These are phyloP conservation scores for Paramecium tetraurelia DNA, from an alignment of 73 alveolate species.

Conservation along the genomic window DNA sequence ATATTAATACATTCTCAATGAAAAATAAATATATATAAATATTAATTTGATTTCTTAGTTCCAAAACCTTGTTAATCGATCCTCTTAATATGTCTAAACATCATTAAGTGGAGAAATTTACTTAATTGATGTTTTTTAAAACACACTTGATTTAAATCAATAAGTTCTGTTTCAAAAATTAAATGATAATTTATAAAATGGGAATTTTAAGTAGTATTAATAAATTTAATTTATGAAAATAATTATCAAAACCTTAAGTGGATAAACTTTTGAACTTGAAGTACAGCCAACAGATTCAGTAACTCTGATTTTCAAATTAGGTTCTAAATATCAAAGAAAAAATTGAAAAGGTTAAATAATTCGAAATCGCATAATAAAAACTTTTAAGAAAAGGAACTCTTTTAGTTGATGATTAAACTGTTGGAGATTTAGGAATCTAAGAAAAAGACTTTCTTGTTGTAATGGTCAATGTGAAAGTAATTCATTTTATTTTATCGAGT, in stretches of 20 bases:
- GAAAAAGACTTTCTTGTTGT: conserved; percentile 40
- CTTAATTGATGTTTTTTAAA: background rate
- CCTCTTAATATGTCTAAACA: background rate
- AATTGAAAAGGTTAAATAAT: background rate
- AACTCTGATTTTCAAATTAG: background rate
- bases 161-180: background rate
- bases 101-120: too few species aligned
- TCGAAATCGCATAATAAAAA: background rate
- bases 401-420: background rate
- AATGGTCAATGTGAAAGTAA: background rate
- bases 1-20: background rate
- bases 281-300: conserved; percentile 20
- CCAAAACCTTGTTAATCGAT: background rate
- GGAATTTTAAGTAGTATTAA: background rate
- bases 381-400: conserved; percentile 32
- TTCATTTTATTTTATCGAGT: background rate
- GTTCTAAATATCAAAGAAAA: conserved; percentile 15
- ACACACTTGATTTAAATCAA: background rate
- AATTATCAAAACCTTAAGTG: conserved; percentile 29
- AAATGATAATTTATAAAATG: background rate
- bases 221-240: conserved; percentile 27
- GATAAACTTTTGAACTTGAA: conserved; percentile 30
- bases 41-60: background rate
- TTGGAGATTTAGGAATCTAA: background rate
- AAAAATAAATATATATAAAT: background rate